Percentiles rank a stretch among this genome's conserved stretches.
Conservation (phyloP, 2,329 filamentous ascomycete species). For the Mycocentrospora acerina region DNA sequence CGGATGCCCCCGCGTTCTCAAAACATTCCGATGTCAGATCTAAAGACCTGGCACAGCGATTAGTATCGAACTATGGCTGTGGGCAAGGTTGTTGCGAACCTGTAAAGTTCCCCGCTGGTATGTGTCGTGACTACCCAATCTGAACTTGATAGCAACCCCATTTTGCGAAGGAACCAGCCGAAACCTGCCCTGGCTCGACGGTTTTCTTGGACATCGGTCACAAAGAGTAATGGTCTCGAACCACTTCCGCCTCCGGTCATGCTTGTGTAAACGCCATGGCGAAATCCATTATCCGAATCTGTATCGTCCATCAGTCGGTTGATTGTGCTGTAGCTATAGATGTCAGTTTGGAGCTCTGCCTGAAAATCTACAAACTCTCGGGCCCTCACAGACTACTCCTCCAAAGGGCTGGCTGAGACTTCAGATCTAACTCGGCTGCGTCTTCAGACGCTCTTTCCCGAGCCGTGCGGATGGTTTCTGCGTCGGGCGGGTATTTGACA, state of each 20-base stretch:
- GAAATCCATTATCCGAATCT: not conserved
- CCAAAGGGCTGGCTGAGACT: constrained; percentile 1
- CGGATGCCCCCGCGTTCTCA: constrained; percentile 1
- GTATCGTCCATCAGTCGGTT: not conserved
- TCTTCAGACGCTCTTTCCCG: not conserved
- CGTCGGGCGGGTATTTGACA: constrained; percentile 1
- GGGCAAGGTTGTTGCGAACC: not conserved
- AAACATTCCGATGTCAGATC: not conserved
- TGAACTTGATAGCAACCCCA: not conserved
- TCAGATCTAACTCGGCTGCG: constrained; percentile 1
- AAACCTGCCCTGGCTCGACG: constrained; percentile 1
- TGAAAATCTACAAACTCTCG: not conserved
- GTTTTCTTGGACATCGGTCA: constrained; percentile 1
- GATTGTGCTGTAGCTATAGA: constrained; percentile 1
- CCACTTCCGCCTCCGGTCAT: not conserved
- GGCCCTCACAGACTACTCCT: constrained; percentile 1
- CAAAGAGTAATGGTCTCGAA: not conserved
- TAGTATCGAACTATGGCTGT: not conserved
- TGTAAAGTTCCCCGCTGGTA: constrained; percentile 1
- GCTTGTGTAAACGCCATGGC: not conserved
- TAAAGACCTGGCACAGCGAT: constrained; percentile 1
- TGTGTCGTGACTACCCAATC: constrained; percentile 1
- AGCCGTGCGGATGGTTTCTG: not conserved
- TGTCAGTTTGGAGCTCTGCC: not conserved
- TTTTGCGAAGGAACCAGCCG: constrained; percentile 1